Percentiles rank a stretch among this genome's conserved stretches.
phyloP scores from a whole-genome alignment of 2,329 filamentous ascomycete species.

The Scleromitrula shiraiana region DNA sequence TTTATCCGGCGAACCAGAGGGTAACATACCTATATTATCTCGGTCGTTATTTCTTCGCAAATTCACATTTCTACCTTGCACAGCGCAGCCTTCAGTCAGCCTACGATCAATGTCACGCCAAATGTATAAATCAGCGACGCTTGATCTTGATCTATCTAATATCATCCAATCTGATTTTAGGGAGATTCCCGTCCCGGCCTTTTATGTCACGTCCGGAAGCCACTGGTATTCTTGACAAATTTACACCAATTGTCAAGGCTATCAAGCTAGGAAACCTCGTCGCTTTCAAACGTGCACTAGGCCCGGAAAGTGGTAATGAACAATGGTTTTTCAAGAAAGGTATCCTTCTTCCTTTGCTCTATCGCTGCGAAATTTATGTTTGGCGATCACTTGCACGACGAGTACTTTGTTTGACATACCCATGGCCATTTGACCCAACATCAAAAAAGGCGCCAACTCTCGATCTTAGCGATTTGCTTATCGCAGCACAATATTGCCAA shows the following conservation, averaged over 20 bases:
- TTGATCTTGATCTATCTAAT: conserved; percentile 80
- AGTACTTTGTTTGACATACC: conserved; percentile 70
- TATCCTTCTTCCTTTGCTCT: conserved; percentile 66
- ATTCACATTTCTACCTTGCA: conserved; percentile 73
- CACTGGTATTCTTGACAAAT: conserved; percentile 53
- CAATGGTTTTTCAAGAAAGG: conserved; percentile 70
- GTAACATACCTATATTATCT: conserved; percentile 94
- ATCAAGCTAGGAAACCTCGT: conserved; percentile 68
- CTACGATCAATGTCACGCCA: conserved; percentile 67
- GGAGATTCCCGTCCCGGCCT: conserved; percentile 63
- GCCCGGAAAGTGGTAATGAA: conserved; percentile 43
- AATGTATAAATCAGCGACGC: conserved; percentile 68
- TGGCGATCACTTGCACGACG: conserved; percentile 77
- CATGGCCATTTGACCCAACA: conserved; percentile 50
- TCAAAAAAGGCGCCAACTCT: conserved; percentile 64
- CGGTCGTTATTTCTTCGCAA: conserved; percentile 80
- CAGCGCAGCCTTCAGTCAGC: conserved; percentile 68
- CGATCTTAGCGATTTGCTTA: conserved; percentile 60
- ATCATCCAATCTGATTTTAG: conserved; percentile 73
- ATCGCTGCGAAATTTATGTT: conserved; percentile 70
- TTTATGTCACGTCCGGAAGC: conserved; percentile 68
- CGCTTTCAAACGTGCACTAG: conserved; percentile 62
- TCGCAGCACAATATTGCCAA: conserved; percentile 58
- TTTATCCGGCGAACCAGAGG: conserved; percentile 78
- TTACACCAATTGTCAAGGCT: conserved; percentile 63